A percentile compares a stretch with the other conserved stretches of the same genome.
phyloP scores from a whole-genome alignment of 305 asterid species.

The Ruellia speciosa region DNA sequence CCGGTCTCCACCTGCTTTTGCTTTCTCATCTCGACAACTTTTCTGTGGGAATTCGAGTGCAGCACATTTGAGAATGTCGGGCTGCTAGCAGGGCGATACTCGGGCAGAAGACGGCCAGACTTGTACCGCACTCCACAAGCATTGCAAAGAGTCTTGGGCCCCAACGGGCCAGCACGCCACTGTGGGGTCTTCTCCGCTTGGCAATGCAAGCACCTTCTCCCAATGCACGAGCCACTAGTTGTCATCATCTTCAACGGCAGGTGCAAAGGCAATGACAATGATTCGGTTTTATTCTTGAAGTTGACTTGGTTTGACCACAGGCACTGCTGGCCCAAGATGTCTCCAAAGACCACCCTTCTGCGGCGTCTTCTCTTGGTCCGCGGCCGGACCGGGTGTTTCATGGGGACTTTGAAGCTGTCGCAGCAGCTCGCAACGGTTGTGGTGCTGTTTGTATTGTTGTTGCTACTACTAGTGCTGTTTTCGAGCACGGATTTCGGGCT shows the following conservation, averaged over 20 bases:
- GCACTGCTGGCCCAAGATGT: conserved; percentile 22
- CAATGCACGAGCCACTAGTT: conserved; percentile 15
- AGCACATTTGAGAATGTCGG: conserved; percentile 33
- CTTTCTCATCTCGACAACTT: conserved; percentile 49
- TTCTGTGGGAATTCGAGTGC: conserved; percentile 55
- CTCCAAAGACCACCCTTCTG: conserved; percentile 17
- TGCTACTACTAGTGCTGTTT: conserved; percentile 50
- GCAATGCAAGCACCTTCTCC: conserved; percentile 49
- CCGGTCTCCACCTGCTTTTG: conserved; percentile 21
- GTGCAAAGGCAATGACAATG: conserved; percentile 7
- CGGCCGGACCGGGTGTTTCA: conserved; percentile 28
- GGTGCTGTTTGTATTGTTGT: conserved; percentile 40
- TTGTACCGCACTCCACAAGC: conserved; percentile 60
- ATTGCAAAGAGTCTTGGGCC: conserved; percentile 50
- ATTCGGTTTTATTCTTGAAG: conserved; percentile 21
- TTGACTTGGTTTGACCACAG: conserved; percentile 23
- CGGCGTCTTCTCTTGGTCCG: conserved; percentile 28
- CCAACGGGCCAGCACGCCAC: conserved; percentile 61
- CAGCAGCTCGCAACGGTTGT: conserved; percentile 24
- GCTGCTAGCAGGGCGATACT: conserved; percentile 55
- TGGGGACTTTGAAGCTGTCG: conserved; percentile 27
- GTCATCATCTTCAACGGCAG: neutral
- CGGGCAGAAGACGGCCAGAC: conserved; percentile 50
- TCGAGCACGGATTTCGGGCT: conserved; percentile 78
- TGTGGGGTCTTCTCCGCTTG: conserved; percentile 47